Evolutionary conservation across 2,329 filamentous ascomycete genomes (phyloP), one percentile per base, ranked within the genome.

Genomic region (Aspergillus persii): DNA sequence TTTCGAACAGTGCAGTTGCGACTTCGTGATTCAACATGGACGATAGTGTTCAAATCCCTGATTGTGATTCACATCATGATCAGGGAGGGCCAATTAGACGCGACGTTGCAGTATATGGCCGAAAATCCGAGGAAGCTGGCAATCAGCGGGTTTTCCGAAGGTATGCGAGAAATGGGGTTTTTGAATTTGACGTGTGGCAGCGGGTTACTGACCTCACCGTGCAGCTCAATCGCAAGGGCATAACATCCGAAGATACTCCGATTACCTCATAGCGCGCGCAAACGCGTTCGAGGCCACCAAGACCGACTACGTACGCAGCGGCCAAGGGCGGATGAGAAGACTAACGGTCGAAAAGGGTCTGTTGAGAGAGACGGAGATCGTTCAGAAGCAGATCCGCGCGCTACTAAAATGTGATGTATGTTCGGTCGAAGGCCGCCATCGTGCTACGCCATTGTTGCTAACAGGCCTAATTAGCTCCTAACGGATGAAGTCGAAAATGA

Each of bases 51-150:
- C 87, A 99, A 99, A 81, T 89, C 92, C 69, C 82, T 99, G 66
- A 96, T 98, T 69, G 95, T 96, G 52, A 87, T 96, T 50, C 95
- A 99, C 76, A 81, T 98, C 62, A 98, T 99, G 95, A 95, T 99
- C 73, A 87, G 95, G 67, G 95, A 99, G 79, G 95, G 95, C 56
- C 89, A 93, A 64, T 87, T 89, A 36, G 92, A 98, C 74, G 90
- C 92, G 52, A 96, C 95, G 2, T 82, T 99, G 65, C 84, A 87
- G 62, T 97, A 91, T 70, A 84, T 99, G 36, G 84, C 93, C 48
- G 89, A 90, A 66, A 89, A 94, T 72, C 89, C 91, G 57, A 90
- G 89, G 68, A 86, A 91, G 73, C 83, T 99, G 63, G 91, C 91
- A 23, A 91, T 96, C 68, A 95, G 92, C 77, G 89, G 87, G 72